Percentiles rank a stretch among this genome's conserved stretches.
These are phyloP conservation scores for Dothistroma pini DNA, from an alignment of 2,329 filamentous ascomycete species.

Conservation along the genomic window DNA sequence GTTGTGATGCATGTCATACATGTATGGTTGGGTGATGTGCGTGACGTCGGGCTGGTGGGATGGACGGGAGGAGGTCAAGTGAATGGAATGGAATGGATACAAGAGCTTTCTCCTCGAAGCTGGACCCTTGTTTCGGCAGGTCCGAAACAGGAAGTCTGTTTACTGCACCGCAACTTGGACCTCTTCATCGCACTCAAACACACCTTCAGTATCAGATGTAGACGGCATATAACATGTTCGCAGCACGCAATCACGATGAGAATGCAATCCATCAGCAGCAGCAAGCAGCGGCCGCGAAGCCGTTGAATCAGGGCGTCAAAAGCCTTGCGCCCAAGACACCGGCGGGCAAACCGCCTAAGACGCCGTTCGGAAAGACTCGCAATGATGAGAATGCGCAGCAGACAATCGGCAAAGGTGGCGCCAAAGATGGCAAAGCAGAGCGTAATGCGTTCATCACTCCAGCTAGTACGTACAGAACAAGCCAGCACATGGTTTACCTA, in stretches of 20 bases:
- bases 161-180: neutral
- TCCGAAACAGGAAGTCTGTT: neutral
- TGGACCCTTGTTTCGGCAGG: neutral
- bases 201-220: neutral
- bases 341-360: slow-evolving; percentile 71
- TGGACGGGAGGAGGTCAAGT: neutral
- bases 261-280: slow-evolving; percentile 77
- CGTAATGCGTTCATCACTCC: slow-evolving; percentile 74
- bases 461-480: slow-evolving; percentile 54
- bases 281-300: slow-evolving; percentile 66
- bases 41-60: too few species aligned
- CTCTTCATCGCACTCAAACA: neutral
- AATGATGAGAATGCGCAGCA: slow-evolving; percentile 83
- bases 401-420: slow-evolving; percentile 56
- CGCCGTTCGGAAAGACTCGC: slow-evolving; percentile 62
- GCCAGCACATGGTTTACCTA: slow-evolving; percentile 1
- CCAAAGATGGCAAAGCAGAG: slow-evolving; percentile 54
- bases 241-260: slow-evolving; percentile 74
- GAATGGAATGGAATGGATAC: neutral
- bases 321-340: slow-evolving; percentile 72
- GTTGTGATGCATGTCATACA: neutral
- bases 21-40: neutral
- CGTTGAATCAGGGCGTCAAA: slow-evolving; percentile 62
- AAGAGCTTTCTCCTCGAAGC: neutral
- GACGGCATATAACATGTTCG: slow-evolving; percentile 57